Conservation (phyloP, 192 early-diverging fungal genomes). For the Thamnidium elegans region DNA sequence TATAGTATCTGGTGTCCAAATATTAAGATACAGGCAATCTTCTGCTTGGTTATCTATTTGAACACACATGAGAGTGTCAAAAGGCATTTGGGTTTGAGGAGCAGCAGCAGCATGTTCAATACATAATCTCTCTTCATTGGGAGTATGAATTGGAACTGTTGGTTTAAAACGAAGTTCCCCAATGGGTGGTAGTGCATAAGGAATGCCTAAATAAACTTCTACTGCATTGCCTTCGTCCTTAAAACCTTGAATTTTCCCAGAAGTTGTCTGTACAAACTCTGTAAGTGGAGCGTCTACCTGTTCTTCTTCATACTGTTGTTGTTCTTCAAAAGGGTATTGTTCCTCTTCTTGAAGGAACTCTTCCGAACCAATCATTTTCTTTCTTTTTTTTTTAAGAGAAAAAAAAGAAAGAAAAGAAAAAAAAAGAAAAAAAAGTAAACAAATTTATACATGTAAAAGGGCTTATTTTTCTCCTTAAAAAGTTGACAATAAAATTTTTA, state of each 20-base stretch:
- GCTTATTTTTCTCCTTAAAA: background rate
- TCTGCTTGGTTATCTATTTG: constrained; percentile 40
- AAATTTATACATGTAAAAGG: background rate
- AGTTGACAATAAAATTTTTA: too few relatives aligned
- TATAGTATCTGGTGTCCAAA: constrained; percentile 42
- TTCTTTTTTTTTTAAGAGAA: background rate
- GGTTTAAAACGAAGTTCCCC: constrained; percentile 41
- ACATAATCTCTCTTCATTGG: constrained; percentile 5
- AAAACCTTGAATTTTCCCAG: constrained; percentile 16
- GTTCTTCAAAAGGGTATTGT: background rate
- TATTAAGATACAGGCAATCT: constrained; percentile 55
- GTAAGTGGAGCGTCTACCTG: constrained; percentile 1
- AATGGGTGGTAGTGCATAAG: constrained; percentile 46
- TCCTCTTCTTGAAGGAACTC: background rate
- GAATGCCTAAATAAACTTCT: constrained; percentile 45
- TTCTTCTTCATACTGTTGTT: background rate
- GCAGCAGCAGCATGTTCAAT: constrained; percentile 12
- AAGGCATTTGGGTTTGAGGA: constrained; percentile 30
- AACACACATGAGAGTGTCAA: constrained; percentile 31
- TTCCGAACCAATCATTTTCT: background rate
- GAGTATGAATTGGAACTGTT: constrained; percentile 34
- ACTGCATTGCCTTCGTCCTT: constrained; percentile 25
- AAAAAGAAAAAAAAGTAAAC: background rate
- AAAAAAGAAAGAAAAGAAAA: background rate
- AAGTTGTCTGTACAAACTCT: background rate